Conservation (phyloP, 2,329 filamentous ascomycete genomes). For the Ascosphaera pollenicola region DNA sequence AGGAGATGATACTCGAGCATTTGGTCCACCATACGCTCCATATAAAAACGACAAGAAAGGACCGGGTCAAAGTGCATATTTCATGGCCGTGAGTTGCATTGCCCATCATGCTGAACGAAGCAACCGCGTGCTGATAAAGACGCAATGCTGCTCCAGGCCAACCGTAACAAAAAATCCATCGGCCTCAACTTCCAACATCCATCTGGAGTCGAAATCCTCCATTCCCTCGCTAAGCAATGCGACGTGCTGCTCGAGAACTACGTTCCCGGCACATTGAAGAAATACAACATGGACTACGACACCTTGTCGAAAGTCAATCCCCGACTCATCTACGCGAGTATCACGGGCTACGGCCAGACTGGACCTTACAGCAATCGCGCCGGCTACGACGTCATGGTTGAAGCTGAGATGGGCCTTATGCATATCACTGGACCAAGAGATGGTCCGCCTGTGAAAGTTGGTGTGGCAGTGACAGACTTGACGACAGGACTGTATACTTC, state of each 20-base stretch:
- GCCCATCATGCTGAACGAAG: background rate
- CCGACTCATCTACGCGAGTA: constrained; percentile 73
- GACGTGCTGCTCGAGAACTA: constrained; percentile 97
- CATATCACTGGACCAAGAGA: constrained; percentile 84
- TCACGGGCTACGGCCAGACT: constrained; percentile 92
- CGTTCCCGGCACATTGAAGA: constrained; percentile 67
- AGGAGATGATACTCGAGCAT: constrained; percentile 85
- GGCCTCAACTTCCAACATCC: constrained; percentile 76
- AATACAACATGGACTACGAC: constrained; percentile 78
- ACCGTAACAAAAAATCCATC: constrained; percentile 91
- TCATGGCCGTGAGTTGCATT: constrained; percentile 44
- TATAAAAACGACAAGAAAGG: constrained; percentile 41
- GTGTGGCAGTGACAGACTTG: constrained; percentile 87
- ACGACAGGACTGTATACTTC: constrained; percentile 90
- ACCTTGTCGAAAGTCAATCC: constrained; percentile 66
- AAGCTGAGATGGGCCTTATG: constrained; percentile 96
- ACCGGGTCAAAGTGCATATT: constrained; percentile 86
- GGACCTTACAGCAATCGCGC: constrained; percentile 72
- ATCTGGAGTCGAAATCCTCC: constrained; percentile 65
- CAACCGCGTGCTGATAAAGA: background rate
- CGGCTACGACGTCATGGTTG: constrained; percentile 98
- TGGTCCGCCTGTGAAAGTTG: constrained; percentile 86
- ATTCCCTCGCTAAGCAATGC: constrained; percentile 61
- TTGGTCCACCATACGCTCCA: constrained; percentile 82
- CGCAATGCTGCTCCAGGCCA: constrained; percentile 37